Evolutionary conservation across 2,329 filamentous ascomycete genomes (phyloP).

Genomic region (Lithohypha guttulata): DNA sequence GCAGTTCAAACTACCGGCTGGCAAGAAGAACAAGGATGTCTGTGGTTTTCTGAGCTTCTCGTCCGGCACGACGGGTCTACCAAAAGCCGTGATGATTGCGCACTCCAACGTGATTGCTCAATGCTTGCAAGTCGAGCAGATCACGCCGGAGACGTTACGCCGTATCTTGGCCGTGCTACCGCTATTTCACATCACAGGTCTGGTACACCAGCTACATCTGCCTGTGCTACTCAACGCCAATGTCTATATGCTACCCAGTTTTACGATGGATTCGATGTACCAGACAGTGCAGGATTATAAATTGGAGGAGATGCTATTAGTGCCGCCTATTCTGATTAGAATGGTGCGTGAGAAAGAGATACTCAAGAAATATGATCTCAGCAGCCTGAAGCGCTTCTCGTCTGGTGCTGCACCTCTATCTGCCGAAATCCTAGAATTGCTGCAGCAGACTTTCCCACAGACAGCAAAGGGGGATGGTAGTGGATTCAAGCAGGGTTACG

Average conservation of each 20-base stretch:
- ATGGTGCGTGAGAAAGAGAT: conserved; percentile 44
- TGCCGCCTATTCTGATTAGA: conserved; percentile 51
- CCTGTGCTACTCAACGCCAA: conserved; percentile 54
- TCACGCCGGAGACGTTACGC: conserved; percentile 40
- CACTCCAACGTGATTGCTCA: conserved; percentile 48
- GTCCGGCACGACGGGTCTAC: conserved; percentile 24
- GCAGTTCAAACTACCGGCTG: conserved; percentile 40
- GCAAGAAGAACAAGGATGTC: conserved; percentile 49
- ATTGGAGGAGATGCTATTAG: conserved; percentile 46
- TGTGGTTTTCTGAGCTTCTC: conserved; percentile 34
- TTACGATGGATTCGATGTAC: conserved; percentile 52
- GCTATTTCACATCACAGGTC: conserved; percentile 53
- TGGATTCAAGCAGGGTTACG: conserved; percentile 56
- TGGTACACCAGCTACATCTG: conserved; percentile 53
- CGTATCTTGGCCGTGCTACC: conserved; percentile 49
- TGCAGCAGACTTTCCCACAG: conserved; percentile 46
- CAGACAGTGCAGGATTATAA: conserved; percentile 41
- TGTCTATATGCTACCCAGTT: conserved; percentile 53
- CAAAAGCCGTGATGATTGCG: conserved; percentile 30
- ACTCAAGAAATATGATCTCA: conserved; percentile 47
- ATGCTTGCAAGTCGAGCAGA: conserved; percentile 47
- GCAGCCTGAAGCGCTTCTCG: conserved; percentile 44
- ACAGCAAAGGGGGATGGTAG: conserved; percentile 24
- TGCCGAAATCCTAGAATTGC: conserved; percentile 45
- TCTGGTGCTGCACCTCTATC: conserved; percentile 51